Percentiles rank a stretch among this genome's conserved stretches.
Evolutionary conservation across 495 filamentous ascomycete species (phyloP).

Genomic region (Hypoxylon rickii): DNA sequence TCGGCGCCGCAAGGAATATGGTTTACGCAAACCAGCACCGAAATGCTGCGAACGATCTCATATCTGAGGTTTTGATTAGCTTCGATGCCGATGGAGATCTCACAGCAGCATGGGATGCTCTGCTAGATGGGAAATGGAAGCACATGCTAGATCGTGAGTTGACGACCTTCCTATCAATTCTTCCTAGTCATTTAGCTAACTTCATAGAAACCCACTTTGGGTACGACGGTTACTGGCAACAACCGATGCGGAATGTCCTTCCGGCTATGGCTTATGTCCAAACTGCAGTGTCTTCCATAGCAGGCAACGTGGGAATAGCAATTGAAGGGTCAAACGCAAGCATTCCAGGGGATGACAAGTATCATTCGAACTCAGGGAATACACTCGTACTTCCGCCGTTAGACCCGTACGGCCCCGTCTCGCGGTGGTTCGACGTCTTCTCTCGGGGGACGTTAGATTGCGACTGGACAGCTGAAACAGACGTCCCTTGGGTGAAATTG

Average conservation of each 20-base stretch:
- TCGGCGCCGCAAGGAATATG: constrained; percentile 63
- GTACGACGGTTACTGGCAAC: constrained; percentile 64
- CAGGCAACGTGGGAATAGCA: constrained; percentile 67
- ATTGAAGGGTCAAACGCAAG: constrained; percentile 68
- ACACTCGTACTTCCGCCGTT: constrained; percentile 62
- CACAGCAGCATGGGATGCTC: constrained; percentile 63
- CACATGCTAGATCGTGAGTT: constrained; percentile 68
- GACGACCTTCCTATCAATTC: not conserved
- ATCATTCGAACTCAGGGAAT: constrained; percentile 60
- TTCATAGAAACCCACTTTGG: constrained; percentile 56
- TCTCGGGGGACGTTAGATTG: constrained; percentile 62
- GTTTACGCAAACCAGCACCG: constrained; percentile 67
- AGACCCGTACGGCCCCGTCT: constrained; percentile 64
- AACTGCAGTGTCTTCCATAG: constrained; percentile 57
- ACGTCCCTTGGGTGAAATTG: constrained; percentile 61
- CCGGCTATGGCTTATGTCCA: constrained; percentile 65
- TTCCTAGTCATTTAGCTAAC: constrained; percentile 6
- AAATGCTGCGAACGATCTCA: constrained; percentile 65
- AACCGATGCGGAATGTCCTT: constrained; percentile 70
- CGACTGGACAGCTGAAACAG: constrained; percentile 58
- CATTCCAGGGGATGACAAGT: constrained; percentile 69
- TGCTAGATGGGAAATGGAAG: constrained; percentile 73
- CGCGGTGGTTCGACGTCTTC: constrained; percentile 71
- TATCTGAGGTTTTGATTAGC: constrained; percentile 59
- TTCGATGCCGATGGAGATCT: constrained; percentile 67